Evolutionary conservation across 2,329 filamentous ascomycete genomes (phyloP), one percentile per base, ranked within the genome.

Genomic region (Fusarium nanum): DNA sequence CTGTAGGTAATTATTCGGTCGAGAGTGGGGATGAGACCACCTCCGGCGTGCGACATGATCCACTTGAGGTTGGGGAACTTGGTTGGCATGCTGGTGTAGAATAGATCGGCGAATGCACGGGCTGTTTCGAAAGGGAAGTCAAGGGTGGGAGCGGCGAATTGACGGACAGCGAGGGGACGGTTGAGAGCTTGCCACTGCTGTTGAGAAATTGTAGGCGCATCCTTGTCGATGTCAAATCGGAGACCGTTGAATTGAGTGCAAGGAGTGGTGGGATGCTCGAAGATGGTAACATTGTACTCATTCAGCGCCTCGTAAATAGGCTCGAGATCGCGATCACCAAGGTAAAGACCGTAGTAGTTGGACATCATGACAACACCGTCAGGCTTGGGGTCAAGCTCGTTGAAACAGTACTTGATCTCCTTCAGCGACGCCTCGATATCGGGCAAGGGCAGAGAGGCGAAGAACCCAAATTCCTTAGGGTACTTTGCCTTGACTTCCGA

Each of bases 1-100:
- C 62, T 64, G n/a, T 64, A 64, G 0, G 62, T 64, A 11, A 64
- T 10, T 3, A 64, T 64, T 8, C 75, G 60, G 9, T 76, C 74
- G 1, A 76, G 20, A 1, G 73, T 75, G 5, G 75, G 70, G 3
- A 76, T 47, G 5, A 76, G 65, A 2, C 61, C 75, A 10, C 75
- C 75, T 0, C 75, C 73, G 12, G 68, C 74, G 20, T 76, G 75
- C 0, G 75, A 71, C 8, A 76, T 71, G 14, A 76, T 76, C 74
- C 74, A 76, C 13, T 27, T 67, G 6, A 76, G 50, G 23, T 56
- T 28, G 7, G 75, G 56, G 23, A 75, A 76, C 12, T 74, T 68
- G 1, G 42, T 56, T 1, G 74, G 74, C 6, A 76, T 67, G 16
- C 60, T 44, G 1, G 70, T 68, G 30, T 66, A 68, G 25, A 73